Percentiles rank a stretch among this genome's conserved stretches.
Evolutionary conservation across 106 monocot genomes (phyloP).

Genomic region (Agapanthus africanus): DNA sequence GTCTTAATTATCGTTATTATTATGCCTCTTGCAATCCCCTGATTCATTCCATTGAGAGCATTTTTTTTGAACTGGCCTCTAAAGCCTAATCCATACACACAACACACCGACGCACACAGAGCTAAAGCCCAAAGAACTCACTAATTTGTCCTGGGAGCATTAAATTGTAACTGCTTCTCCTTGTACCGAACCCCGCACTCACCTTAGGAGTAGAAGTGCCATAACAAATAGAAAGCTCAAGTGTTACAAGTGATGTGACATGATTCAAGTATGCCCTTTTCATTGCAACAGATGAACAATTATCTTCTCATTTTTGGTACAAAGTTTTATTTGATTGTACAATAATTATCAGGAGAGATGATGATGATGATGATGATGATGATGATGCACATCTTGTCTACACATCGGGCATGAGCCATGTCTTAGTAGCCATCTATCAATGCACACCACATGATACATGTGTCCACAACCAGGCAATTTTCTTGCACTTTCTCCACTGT

Average conservation of each 20-base stretch:
- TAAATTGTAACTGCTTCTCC: too few relatives aligned
- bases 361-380: too few relatives aligned
- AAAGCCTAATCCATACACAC: too few relatives aligned
- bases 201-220: too few relatives aligned
- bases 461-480: conserved; percentile 47
- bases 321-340: neutral
- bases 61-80: too few relatives aligned
- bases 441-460: conserved; percentile 43
- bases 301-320: neutral
- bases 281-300: too few relatives aligned
- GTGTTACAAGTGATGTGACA: neutral
- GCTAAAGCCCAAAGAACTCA: too few relatives aligned
- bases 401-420: conserved; percentile 69
- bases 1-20: neutral
- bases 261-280: neutral
- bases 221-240: neutral
- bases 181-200: too few relatives aligned
- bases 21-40: too few relatives aligned
- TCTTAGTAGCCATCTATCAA: conserved; percentile 57
- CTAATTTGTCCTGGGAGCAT: too few relatives aligned
- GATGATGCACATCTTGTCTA: conserved; percentile 33
- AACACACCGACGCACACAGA: too few relatives aligned
- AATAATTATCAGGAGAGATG: neutral
- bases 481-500: conserved; percentile 36
- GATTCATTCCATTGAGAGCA: too few relatives aligned